Conservation (phyloP, 352 stramenopile species). For the Achlya hypogyna region DNA sequence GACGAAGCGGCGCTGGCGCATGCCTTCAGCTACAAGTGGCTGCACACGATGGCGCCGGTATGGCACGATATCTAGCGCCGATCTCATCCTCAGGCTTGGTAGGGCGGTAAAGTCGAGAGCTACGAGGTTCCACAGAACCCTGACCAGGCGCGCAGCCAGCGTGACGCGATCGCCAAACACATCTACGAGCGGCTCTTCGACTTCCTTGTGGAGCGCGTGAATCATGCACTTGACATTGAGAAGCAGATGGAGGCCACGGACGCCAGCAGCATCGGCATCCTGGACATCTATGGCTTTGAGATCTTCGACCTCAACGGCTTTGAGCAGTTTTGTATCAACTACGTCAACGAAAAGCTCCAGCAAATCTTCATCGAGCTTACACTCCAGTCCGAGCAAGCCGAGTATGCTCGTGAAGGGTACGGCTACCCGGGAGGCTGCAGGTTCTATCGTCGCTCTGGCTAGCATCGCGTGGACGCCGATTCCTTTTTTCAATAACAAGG, state of each 20-base stretch:
- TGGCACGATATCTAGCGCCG: not conserved
- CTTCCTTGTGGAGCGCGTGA: slow-evolving; percentile 92
- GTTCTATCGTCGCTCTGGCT: not conserved
- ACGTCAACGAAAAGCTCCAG: slow-evolving; percentile 85
- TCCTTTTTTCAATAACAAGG: slow-evolving; percentile 83
- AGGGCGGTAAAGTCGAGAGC: slow-evolving; percentile 76
- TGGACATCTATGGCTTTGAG: slow-evolving; percentile 88
- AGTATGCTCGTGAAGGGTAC: slow-evolving; percentile 56
- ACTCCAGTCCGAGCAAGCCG: slow-evolving; percentile 67
- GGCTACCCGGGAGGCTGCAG: not conserved
- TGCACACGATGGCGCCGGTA: slow-evolving; percentile 81
- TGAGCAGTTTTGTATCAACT: slow-evolving; percentile 88
- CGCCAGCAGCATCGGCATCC: slow-evolving; percentile 74
- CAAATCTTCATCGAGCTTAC: slow-evolving; percentile 82
- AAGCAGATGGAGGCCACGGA: slow-evolving; percentile 55
- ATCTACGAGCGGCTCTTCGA: slow-evolving; percentile 95
- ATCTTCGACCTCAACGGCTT: slow-evolving; percentile 87
- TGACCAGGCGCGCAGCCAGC: slow-evolving; percentile 83
- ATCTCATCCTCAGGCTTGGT: slow-evolving; percentile 27
- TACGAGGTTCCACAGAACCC: slow-evolving; percentile 82
- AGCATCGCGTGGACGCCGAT: slow-evolving; percentile 61
- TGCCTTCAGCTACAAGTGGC: slow-evolving; percentile 71
- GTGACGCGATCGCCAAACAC: slow-evolving; percentile 94
- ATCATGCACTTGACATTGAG: slow-evolving; percentile 76
- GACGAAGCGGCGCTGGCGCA: slow-evolving; percentile 51